Evolutionary conservation across 2,329 filamentous ascomycete species (phyloP), one percentile per base, ranked within the genome.

Genomic region (Penicillium sp.): DNA sequence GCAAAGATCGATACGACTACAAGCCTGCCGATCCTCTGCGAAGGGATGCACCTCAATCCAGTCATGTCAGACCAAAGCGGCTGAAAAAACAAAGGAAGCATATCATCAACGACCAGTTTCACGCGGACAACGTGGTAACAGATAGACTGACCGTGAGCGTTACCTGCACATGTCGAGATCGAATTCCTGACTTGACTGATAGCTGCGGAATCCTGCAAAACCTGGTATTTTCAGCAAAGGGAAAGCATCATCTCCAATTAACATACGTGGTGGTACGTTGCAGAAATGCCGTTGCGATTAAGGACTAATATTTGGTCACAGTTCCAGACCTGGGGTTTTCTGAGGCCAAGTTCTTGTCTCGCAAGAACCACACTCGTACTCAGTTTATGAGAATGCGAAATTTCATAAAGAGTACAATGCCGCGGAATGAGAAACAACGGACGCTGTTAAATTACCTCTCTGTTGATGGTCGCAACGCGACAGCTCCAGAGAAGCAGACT

Each of bases 41-140:
- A 7, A 38, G 40, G 26, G 11, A 30, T 15, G 23, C 30, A 3
- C 35, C 37, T 11, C 27, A 32, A 11, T 23, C 23, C 22, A 40
- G 42, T 15, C 38, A 34, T 25, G 37, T 42, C 26, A 39, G 61
- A 51, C 44, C 58, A 52, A 51, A 55, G 44, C 32, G 38, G 32
- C 17, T 52, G 37, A 22, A 44, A 25, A 54, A 41, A 14, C 47
- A 34, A 32, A 56, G 59, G 23, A 59, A 48, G 30, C 52, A 56
- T 17, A 51, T 74, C 27, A 64, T 80, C 6, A 72, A 79, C 58
- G 59, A 68, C 5, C 72, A 72, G 13, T 84, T 82, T 44, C 63
- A 63, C 9, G 79, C 79, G 1, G 57, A 69, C 3, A 72, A 72
- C 35, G 69, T 83, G 28, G 57, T 69, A 8, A 67, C 68, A 32